Evolutionary conservation across 225 moss, liverwort and hornwort species (phyloP), one percentile per base, ranked within the genome.

Genomic region (Pleurozium schreberi): DNA sequence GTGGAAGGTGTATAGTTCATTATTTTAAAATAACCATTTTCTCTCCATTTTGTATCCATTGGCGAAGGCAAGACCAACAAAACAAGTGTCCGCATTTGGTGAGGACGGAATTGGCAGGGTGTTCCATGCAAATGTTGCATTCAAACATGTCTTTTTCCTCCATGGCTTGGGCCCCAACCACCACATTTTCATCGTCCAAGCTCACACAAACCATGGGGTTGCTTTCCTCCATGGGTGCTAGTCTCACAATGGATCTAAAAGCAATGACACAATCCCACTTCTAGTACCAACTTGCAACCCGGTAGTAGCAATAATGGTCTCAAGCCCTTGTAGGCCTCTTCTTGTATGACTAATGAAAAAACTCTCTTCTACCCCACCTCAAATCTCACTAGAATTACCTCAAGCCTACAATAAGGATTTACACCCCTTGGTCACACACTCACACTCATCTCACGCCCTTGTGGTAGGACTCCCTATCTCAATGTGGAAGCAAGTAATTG

Each of bases 201-300:
- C 2, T 8, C 5, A 4, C 0, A 0, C 14, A 52, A 76, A 52
- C 4, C 4, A 13, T 75, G 0, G 7, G 52, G 13, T 50, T 52
- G 34, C 14, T 76, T 34, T 22, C 36, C 0, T 34, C 76, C 5
- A 52, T 52, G 8, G 33, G 13, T 52, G 21, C 3, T 3, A 22
- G 14, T 5, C 5, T 52, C 22, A 52, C 45, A 34, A 52, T 0
- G 2, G 4, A 22, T 22, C 22, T 8, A 34, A 6, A 76, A 50
- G 1, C 1, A 36, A 52, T 8, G 8, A 21, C 1, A 0, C 22
- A 14, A 52, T 2, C 1, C 53, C 8, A 36, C 14, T 23, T 38
- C 9, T 53, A 22, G 3, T 77, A 4, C 14, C 36, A 34, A 53
- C 1, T 52, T 9, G 5, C 36, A 1, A 76, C 5, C 0, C 0